Evolutionary conservation across 768 basidiomycete species (phyloP), one percentile per base, ranked within the genome.

Genomic region (Trametes cubensis): DNA sequence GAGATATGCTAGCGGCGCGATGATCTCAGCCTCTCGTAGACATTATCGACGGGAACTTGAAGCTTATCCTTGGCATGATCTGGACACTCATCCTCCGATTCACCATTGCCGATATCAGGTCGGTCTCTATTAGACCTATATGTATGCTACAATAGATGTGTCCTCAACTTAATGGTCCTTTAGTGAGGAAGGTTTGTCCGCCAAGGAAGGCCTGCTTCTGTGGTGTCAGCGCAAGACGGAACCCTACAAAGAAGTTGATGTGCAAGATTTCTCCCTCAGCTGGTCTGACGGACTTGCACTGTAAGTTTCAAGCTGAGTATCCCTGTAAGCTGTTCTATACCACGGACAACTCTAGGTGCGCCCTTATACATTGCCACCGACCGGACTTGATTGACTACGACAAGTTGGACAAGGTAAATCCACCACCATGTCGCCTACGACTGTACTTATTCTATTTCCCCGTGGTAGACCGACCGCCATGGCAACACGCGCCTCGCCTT

Each of bases 161-260:
- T 52, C 42, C 20, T 55, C 15, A 38, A n/a, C n/a, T n/a, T n/a
- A n/a, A n/a, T 47, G 46, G 28, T 30, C n/a, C 51, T 55, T 26
- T 52, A 98, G 96, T 69, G 94, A 95, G 81, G 97, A 98, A 78
- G 97, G 97, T 60, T 83, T 98, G n/a, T 95, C 95, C 13, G 97
- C 97, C 1, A 97, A 98, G 76, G 97, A 98, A 72, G 97, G 97
- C 38, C 82, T 99, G 13, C 79, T 99, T 4, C 83, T 99, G 4
- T 99, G 97, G 97, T 97, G 95, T 78, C 97, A 98, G 71, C 87
- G 97, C 57, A 97, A 96, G 76, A 99, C 97, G 0, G 86, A 83
- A 38, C 86, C 87, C 0, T 98, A 99, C 77, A 85, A 84, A 64
- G 93, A 96, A 69, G 95, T 98, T 14, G 78, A 98, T 60, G 93